Conservation (phyloP, 2,329 filamentous ascomycete species). For the Fusarium albidum region DNA sequence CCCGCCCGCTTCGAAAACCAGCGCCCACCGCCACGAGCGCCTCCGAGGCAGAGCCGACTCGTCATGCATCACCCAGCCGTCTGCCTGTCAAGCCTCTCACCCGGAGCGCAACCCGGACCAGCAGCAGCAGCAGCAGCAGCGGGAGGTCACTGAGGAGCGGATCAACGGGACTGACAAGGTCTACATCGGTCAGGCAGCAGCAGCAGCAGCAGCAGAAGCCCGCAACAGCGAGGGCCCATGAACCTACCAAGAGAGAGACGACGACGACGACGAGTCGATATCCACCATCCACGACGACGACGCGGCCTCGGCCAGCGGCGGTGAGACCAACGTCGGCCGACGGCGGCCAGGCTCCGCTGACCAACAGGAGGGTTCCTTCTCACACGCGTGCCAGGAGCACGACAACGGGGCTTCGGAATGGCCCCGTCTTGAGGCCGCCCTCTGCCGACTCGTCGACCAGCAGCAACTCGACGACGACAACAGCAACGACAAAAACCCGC, state of each 20-base stretch:
- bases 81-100: constrained; percentile 57
- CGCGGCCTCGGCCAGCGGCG: constrained; percentile 37
- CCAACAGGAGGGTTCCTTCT: constrained; percentile 31
- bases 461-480: constrained; percentile 27
- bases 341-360: constrained; percentile 32
- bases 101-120: constrained; percentile 44
- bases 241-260: constrained; percentile 31
- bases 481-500: constrained; percentile 28
- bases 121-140: too few relatives aligned
- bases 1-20: constrained; percentile 59
- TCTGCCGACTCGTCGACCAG: constrained; percentile 37
- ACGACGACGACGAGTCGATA: constrained; percentile 36
- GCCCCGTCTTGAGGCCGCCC: constrained; percentile 44
- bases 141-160: constrained; percentile 33
- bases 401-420: constrained; percentile 37
- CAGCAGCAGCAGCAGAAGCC: too few relatives aligned
- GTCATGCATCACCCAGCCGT: constrained; percentile 57
- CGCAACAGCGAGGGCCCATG: constrained; percentile 19
- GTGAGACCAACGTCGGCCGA: constrained; percentile 45
- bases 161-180: constrained; percentile 25
- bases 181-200: constrained; percentile 38
- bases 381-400: constrained; percentile 47
- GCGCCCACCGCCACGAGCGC: constrained; percentile 19
- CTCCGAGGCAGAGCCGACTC: constrained; percentile 37
- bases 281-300: constrained; percentile 46